Base-by-base conservation (phyloP, 352 stramenopile genomes). In the Hyphochytrium catenoides region DNA sequence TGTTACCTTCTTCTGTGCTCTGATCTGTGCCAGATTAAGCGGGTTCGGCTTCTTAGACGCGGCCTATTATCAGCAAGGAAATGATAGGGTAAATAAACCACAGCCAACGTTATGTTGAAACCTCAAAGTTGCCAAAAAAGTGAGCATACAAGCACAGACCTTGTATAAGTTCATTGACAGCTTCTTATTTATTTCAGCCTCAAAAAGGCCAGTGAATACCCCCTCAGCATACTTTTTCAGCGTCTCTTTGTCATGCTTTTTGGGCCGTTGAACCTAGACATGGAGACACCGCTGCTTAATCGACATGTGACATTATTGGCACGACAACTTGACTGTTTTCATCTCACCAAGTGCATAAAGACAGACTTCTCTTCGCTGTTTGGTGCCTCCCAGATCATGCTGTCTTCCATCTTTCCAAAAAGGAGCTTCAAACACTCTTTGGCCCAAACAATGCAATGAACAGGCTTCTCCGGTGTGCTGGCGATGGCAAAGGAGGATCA, bases 371-470 rank as follows among this genome's bases (percentile, higher is more conserved):
- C 72, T 19, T 82, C 62, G 18, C 63, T 69, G 2, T 37, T 54
- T 2, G 64, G 62, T 40, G 74, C 66, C 37, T 87, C 72, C 62
- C 74, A 98, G 3, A 99, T 62, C 86, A 99, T 97, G 24, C 79
- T 83, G 44, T 85, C 70, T 17, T 61, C 56, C 14, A 43, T 63
- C 37, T 82, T 79, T 19, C 67, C 70, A 32, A 84, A 84, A 1
- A 84, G 47, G 30, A 84, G 50, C 48, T 84, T 84, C 52, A 78
- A 84, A 48, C 64, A 84, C 47, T 84, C 70, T 34, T 84, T 84
- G 25, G 84, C 86, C 91, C 91, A 99, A 19, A 98, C 91, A 46
- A 99, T 97, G 54, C 88, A 98, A 59, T 99, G 93, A 19, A 98
- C 92, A 41, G 95, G 92, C 62, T 97, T 96, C 52, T 91, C 84